These are phyloP conservation scores for Candida dubliniensis DNA, from an alignment of 1,139 yeast genomes.

Conservation along the genomic window DNA sequence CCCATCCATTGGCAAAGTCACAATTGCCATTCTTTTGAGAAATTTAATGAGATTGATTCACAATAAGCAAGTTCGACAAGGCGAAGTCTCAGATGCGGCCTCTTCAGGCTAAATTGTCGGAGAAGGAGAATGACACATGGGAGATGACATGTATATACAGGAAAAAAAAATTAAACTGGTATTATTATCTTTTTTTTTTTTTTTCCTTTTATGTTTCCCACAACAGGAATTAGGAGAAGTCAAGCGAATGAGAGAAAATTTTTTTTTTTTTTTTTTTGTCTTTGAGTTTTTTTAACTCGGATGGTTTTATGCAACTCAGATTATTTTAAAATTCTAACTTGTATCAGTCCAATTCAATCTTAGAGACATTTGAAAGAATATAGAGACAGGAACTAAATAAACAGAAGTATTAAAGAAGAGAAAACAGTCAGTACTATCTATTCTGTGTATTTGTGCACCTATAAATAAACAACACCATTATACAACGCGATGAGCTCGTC, in stretches of 20 bases:
- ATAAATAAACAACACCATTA: constrained; percentile 1
- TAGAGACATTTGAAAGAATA: not conserved
- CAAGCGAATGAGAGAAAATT: not conserved
- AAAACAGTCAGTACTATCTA: not conserved
- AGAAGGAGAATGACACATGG: not conserved
- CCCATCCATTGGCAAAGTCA: constrained; percentile 94
- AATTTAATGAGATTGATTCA: constrained; percentile 79
- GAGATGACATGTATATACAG: constrained; percentile 1
- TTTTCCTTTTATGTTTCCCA: too few species aligned
- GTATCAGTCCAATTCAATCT: too few species aligned
- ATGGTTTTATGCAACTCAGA: not conserved
- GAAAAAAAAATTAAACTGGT: not conserved
- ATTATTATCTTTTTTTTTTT: too few species aligned
- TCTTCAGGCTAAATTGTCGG: not conserved
- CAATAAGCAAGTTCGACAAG: constrained; percentile 45
- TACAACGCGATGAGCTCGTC: constrained; percentile 1
- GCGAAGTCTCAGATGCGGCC: constrained; percentile 4
- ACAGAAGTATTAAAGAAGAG: not conserved
- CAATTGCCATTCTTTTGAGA: constrained; percentile 89
- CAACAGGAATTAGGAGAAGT: not conserved
- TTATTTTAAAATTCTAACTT: too few species aligned
- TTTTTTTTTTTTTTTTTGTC: not conserved
- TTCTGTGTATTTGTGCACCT: not conserved
- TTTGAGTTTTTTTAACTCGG: constrained; percentile 3
- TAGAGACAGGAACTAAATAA: not conserved